Conservation (phyloP, 192 early-diverging fungal species). For the Funneliformis mosseae region DNA sequence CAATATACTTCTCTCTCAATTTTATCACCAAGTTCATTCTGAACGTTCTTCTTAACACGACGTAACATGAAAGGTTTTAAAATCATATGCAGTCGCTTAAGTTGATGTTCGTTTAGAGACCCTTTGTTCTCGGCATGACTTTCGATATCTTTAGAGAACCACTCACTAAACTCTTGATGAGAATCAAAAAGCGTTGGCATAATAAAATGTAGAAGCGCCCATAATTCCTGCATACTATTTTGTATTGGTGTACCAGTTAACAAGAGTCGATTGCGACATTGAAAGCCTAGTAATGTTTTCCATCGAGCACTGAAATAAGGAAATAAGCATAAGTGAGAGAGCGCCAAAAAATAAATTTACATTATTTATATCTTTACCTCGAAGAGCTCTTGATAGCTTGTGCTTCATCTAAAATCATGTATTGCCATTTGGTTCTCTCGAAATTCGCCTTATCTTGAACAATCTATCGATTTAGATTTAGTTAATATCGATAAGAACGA, state of each 20-base stretch:
- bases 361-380: conserved; percentile 1
- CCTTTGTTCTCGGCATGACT: conserved; percentile 84
- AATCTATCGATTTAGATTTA: conserved; percentile 37
- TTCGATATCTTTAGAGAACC: conserved; percentile 94
- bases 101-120: conserved; percentile 80
- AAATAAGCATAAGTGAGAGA: neutral
- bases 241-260: conserved; percentile 94
- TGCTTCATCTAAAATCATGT: conserved; percentile 94
- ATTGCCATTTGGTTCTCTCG: conserved; percentile 88
- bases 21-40: conserved; percentile 90
- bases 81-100: conserved; percentile 86
- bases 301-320: conserved; percentile 65
- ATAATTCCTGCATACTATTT: conserved; percentile 93
- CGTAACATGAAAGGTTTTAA: conserved; percentile 95
- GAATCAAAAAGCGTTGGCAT: conserved; percentile 95
- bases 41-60: conserved; percentile 87
- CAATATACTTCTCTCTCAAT: conserved; percentile 83
- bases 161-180: conserved; percentile 92
- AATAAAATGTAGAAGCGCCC: conserved; percentile 92
- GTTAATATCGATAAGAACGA: neutral
- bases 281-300: conserved; percentile 82
- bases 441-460: conserved; percentile 83
- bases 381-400: conserved; percentile 93
- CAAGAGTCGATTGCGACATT: conserved; percentile 81
- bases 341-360: neutral